phyloP scores from a whole-genome alignment of 441 rosid genomes.

The Adansonia gregorii region DNA sequence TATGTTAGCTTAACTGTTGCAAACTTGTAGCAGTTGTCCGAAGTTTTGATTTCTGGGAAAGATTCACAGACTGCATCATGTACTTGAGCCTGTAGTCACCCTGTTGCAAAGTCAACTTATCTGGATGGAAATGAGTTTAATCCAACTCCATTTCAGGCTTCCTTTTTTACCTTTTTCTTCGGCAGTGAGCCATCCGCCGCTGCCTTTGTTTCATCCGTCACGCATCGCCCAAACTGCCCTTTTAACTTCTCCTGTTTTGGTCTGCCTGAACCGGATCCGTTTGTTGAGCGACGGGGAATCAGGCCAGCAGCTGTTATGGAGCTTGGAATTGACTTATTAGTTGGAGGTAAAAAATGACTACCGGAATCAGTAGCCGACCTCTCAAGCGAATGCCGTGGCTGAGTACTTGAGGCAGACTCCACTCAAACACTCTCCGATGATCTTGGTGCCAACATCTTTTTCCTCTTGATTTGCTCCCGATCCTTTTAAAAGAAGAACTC shows the following conservation, averaged over 20 bases:
- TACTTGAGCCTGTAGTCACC: conserved; percentile 49
- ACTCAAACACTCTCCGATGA: conserved; percentile 43
- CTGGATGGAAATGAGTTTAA: conserved; percentile 43
- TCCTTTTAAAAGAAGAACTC: conserved; percentile 36
- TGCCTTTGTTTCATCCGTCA: conserved; percentile 48
- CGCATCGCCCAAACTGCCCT: conserved; percentile 49
- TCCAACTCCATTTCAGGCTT: conserved; percentile 57
- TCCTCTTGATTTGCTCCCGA: conserved; percentile 56
- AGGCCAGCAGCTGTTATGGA: conserved; percentile 35
- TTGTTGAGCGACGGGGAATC: conserved; percentile 43
- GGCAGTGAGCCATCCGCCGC: conserved; percentile 39
- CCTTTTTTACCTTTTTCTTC: conserved; percentile 63
- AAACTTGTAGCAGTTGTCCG: conserved; percentile 42
- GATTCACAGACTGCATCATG: conserved; percentile 37
- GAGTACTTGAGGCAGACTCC: conserved; percentile 44
- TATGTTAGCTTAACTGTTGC: conserved; percentile 47
- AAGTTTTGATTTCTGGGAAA: conserved; percentile 40
- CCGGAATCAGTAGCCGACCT: conserved; percentile 28
- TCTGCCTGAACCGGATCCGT: conserved; percentile 43
- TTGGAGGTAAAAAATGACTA: conserved; percentile 43
- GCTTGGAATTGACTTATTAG: conserved; percentile 42
- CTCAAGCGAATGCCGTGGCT: conserved; percentile 35
- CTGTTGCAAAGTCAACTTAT: conserved; percentile 44
- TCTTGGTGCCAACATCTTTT: conserved; percentile 35
- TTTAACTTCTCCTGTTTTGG: conserved; percentile 59